These are phyloP conservation scores for Coemansia sp. DNA, from an alignment of 192 early-diverging fungal genomes.

Conservation along the genomic window DNA sequence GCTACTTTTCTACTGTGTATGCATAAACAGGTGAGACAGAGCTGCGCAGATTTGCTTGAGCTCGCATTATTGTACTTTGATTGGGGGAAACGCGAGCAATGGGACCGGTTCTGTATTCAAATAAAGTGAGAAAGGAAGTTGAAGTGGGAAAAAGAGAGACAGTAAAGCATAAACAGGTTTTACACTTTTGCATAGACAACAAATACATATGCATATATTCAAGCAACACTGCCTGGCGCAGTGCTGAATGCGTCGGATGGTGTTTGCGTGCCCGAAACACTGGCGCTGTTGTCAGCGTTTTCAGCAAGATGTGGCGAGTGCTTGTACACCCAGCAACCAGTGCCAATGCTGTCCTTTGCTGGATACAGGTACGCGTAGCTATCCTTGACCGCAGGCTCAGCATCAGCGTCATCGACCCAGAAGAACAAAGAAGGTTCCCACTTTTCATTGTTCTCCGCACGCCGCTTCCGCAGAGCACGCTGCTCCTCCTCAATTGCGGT, in stretches of 20 bases:
- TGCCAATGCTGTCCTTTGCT: slow-evolving; percentile 45
- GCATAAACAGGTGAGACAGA: too few species aligned
- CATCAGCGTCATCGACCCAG: slow-evolving; percentile 44
- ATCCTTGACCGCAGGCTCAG: slow-evolving; percentile 30
- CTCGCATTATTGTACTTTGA: too few species aligned
- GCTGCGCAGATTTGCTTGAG: too few species aligned
- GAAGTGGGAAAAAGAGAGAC: background rate
- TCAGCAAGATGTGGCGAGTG: slow-evolving; percentile 16
- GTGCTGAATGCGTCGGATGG: slow-evolving; percentile 51
- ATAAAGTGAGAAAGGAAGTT: too few species aligned
- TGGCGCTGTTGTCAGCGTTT: slow-evolving; percentile 6
- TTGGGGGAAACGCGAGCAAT: too few species aligned
- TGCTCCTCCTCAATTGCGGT: slow-evolving; percentile 67
- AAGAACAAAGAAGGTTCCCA: slow-evolving; percentile 57
- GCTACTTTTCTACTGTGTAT: too few species aligned
- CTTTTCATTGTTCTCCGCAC: slow-evolving; percentile 53
- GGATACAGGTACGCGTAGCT: slow-evolving; percentile 41
- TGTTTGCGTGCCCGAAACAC: slow-evolving; percentile 38
- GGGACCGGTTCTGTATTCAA: too few species aligned
- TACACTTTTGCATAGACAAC: background rate
- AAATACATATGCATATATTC: background rate
- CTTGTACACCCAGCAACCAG: slow-evolving; percentile 49
- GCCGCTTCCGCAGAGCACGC: slow-evolving; percentile 60
- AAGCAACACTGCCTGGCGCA: slow-evolving; percentile 38
- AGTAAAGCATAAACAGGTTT: background rate